Evolutionary conservation across 1,284 basidiomycete species (phyloP).

Genomic region (Ustilago esculenta): DNA sequence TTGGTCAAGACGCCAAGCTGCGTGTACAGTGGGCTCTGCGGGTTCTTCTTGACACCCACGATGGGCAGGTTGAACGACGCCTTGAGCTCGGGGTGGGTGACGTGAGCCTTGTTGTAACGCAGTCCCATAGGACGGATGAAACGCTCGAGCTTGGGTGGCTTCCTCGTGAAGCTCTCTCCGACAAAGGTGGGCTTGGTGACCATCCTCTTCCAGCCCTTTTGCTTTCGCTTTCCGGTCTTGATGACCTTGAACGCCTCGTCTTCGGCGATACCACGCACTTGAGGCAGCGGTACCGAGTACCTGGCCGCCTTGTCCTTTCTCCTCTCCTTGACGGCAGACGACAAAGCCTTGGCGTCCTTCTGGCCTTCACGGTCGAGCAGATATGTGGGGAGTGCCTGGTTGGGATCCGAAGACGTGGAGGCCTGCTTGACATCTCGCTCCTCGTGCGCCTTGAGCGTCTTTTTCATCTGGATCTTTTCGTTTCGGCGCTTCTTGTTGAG

Average conservation of each 20-base stretch:
- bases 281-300: conserved; percentile 94
- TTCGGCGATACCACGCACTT: conserved; percentile 97
- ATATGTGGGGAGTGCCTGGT: conserved; percentile 73
- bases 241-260: conserved; percentile 99
- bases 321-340: conserved; percentile 97
- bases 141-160: conserved; percentile 98
- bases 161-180: conserved; percentile 95
- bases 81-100: conserved; percentile 97
- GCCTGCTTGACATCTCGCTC: conserved; percentile 85
- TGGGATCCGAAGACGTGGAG: conserved; percentile 59
- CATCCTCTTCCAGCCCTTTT: conserved; percentile 99
- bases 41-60: conserved; percentile 98
- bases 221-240: conserved; percentile 96
- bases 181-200: conserved; percentile 99
- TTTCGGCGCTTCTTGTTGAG: conserved; percentile 94
- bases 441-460: conserved; percentile 98
- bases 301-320: conserved; percentile 99
- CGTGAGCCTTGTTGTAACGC: conserved; percentile 97
- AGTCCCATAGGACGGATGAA: conserved; percentile 98
- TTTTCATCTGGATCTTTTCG: conserved; percentile 98
- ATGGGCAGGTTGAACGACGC: conserved; percentile 99
- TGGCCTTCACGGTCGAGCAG: conserved; percentile 96
- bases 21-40: conserved; percentile 94
- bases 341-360: conserved; percentile 95
- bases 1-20: conserved; percentile 94